Evolutionary conservation across 192 early-diverging fungal genomes (phyloP).

Genomic region (Entomortierella lignicola): DNA sequence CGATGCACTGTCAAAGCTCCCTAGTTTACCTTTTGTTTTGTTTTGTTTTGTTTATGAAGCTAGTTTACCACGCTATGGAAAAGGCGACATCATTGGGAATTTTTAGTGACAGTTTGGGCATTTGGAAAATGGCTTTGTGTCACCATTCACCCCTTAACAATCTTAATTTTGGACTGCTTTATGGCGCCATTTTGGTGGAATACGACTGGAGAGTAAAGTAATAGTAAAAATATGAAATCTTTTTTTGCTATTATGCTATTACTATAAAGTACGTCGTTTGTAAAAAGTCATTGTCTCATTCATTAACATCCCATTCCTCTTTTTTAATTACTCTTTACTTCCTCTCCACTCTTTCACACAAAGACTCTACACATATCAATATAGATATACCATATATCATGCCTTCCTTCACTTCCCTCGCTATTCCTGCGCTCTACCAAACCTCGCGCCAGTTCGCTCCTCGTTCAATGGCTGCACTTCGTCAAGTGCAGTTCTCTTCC

Average conservation of each 20-base stretch:
- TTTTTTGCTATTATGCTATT: background rate
- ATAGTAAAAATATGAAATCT: background rate
- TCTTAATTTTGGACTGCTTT: background rate
- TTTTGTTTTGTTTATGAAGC: too few species aligned
- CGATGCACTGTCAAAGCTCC: too few species aligned
- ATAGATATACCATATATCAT: too few species aligned
- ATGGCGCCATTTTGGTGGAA: slow-evolving; percentile 4
- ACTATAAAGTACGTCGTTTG: too few species aligned
- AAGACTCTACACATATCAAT: too few species aligned
- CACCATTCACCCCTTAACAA: too few species aligned
- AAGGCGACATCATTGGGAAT: too few species aligned
- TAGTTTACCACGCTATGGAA: too few species aligned
- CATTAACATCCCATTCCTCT: background rate
- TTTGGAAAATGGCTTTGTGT: too few species aligned
- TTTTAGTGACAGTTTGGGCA: too few species aligned
- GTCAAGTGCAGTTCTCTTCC: slow-evolving; percentile 31
- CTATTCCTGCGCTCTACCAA: slow-evolving; percentile 54
- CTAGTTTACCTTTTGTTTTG: too few species aligned
- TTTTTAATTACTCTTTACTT: background rate
- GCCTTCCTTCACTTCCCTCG: slow-evolving; percentile 51
- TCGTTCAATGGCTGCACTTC: slow-evolving; percentile 40
- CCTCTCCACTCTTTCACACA: background rate
- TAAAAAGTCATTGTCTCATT: background rate
- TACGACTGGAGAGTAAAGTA: background rate
- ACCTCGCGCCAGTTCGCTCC: slow-evolving; percentile 46